phyloP scores from a whole-genome alignment of 495 filamentous ascomycete species.

The Beverwykella pulmonaria region DNA sequence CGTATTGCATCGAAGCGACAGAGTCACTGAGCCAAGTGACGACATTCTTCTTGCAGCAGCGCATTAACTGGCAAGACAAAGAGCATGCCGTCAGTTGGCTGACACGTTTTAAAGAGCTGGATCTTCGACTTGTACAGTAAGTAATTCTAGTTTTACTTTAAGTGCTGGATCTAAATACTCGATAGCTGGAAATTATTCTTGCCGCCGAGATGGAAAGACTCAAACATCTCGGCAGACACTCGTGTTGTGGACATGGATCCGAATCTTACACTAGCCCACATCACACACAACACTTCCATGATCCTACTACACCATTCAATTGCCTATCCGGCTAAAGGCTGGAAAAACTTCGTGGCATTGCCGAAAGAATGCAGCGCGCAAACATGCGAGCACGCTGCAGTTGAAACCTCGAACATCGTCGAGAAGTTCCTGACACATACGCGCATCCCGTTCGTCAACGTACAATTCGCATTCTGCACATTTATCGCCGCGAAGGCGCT shows the following conservation, averaged over 20 bases:
- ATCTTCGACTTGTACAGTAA: conserved; percentile 14
- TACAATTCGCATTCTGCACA: conserved; percentile 15
- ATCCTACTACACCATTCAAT: conserved; percentile 17
- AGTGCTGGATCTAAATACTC: neutral
- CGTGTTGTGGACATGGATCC: conserved; percentile 15
- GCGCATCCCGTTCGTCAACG: conserved; percentile 7
- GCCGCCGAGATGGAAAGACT: conserved; percentile 19
- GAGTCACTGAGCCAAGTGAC: conserved; percentile 19
- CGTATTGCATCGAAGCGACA: conserved; percentile 17
- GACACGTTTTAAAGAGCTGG: conserved; percentile 12
- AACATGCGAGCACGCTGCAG: conserved; percentile 11
- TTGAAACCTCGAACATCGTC: conserved; percentile 8
- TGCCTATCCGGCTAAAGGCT: conserved; percentile 12
- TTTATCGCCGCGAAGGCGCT: conserved; percentile 15
- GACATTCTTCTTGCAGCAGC: conserved; percentile 22
- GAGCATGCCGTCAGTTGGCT: conserved; percentile 19
- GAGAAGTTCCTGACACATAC: conserved; percentile 8
- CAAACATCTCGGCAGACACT: conserved; percentile 9
- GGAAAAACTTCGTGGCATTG: conserved; percentile 13
- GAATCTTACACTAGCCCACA: conserved; percentile 16
- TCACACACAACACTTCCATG: conserved; percentile 21
- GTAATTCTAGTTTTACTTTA: neutral
- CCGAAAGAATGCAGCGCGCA: conserved; percentile 11
- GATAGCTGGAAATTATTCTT: conserved; percentile 12
- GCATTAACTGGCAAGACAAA: conserved; percentile 20